Evolutionary conservation across 306 rosid genomes (phyloP), one percentile per base, ranked within the genome.

Genomic region (Rosa rugosa): DNA sequence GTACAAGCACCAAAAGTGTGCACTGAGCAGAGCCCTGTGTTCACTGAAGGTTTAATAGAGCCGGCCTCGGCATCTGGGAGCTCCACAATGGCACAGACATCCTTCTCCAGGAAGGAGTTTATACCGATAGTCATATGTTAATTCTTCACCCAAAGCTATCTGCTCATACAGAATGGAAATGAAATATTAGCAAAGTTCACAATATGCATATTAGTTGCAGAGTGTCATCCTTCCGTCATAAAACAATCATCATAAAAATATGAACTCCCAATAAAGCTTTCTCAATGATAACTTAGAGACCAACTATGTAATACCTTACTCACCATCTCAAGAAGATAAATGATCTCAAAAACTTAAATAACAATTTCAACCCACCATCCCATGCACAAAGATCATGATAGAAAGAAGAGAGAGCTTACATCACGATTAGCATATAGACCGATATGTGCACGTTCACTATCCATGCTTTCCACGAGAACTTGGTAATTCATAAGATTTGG

Each of bases 401-500:
- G 57, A 75, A 79, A 70, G 66, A 45, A 70, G 80, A 80, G 76
- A 78, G 59, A 50, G 73, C 97, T 90, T 90, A 96, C 99, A 73
- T 96, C 96, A 70, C 82, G 91, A 84, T 83, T 91, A 53, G 99
- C 98, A 86, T 89, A 96, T 41, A 96, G 83, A 83, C 99, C 99
- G 46, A 95, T 89, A 79, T 91, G 99, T 25, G 97, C 84, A 67
- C 85, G 85, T 63, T 86, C 87, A 80, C 88, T 84, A 72, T 90
- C 99, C 99, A 95, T 95, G 93, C 98, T 95, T 85, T 95, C 99
- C 41, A 91, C 84, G 31, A 95, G 94, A 76, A 95, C 98, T 95
- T 95, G 99, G 88, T 95, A 82, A 83, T 82, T 89, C 72, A 84
- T 88, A 72, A 95, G 96, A 85, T 95, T 95, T 53, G 99, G 93